Conservation (phyloP, 2,329 filamentous ascomycete genomes). For the Trichoderma asperellum region DNA sequence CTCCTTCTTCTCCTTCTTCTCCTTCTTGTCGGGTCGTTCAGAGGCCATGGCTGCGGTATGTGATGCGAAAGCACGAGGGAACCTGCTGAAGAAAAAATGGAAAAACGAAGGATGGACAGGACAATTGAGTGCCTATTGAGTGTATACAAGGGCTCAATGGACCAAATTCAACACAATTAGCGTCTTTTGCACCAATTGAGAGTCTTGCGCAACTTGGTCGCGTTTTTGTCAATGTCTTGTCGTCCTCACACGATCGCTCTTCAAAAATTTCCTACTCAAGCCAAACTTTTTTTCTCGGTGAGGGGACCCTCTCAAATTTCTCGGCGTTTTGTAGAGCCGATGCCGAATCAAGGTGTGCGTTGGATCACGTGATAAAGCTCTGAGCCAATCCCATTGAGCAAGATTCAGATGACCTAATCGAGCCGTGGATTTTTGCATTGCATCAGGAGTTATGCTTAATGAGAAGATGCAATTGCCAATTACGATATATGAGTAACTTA, state of each 20-base stretch:
- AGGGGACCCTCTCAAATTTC: conserved; percentile 36
- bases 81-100: not conserved
- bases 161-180: not conserved
- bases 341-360: conserved; percentile 32
- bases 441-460: not conserved
- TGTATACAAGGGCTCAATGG: not conserved
- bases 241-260: conserved; percentile 31
- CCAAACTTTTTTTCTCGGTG: conserved; percentile 40
- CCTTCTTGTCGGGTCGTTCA: conserved; percentile 55
- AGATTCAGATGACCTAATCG: conserved; percentile 21
- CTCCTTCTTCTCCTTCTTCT: conserved; percentile 65
- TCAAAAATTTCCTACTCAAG: conserved; percentile 37
- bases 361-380: conserved; percentile 8
- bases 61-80: conserved; percentile 24
- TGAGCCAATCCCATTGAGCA: conserved; percentile 8
- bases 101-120: not conserved
- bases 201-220: conserved; percentile 24
- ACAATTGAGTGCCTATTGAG: not conserved
- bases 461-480: not conserved
- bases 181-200: conserved; percentile 21
- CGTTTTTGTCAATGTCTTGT: conserved; percentile 28
- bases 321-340: conserved; percentile 42
- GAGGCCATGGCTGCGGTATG: conserved; percentile 48
- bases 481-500: not conserved
- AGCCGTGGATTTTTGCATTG: not conserved